Base-by-base conservation (phyloP, 768 basidiomycete genomes). In the Tubosaeta sp. region DNA sequence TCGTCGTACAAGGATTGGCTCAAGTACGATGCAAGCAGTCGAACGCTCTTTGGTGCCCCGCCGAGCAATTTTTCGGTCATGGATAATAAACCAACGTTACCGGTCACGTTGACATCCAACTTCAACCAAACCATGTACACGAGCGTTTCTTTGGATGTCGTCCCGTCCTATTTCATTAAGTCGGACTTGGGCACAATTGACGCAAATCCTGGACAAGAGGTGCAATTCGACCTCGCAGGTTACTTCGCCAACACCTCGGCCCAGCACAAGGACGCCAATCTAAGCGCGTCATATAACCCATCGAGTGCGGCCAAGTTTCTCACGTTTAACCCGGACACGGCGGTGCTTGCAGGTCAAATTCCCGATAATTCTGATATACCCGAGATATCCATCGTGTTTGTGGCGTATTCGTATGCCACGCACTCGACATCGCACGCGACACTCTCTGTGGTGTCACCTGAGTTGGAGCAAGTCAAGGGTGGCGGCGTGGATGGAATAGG, bases 361-460 rank as follows among this genome's bases (percentile, higher is more conserved):
- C 85, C 87, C 6, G 44, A 59, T 30, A 66, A 77, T 52, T 76
- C 76, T 21, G 57, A 71, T 25, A 55, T 56, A 27, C 60, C 74
- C 16, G 72, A 74, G 39, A 73, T 83, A 35, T 66, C 69, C 1
- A 70, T 82, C 44, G 80, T 79, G 3, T 86, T 90, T 56, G 81
- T 82, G 7, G 88, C 86, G 3, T 87, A 82, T 65, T 86, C 84
- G 29, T 71, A 64, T 32, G 48, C 76, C 18, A 87, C 83, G 2
- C 87, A 83, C 57, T 84, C 87, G 14, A 86, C 81, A 1, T 90
- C 87, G 18, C 85, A 87, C 59, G 74, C 84, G 1, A 76, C 57
- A 48, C 72, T 89, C 16, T 66, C 75, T 1, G 70, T 90, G 27
- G 75, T 48, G 64, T 83, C 49, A 64, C 75, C 38, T 56, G 72